phyloP scores from a whole-genome alignment of 257 asterid species.

The Marsdenia floribunda region DNA sequence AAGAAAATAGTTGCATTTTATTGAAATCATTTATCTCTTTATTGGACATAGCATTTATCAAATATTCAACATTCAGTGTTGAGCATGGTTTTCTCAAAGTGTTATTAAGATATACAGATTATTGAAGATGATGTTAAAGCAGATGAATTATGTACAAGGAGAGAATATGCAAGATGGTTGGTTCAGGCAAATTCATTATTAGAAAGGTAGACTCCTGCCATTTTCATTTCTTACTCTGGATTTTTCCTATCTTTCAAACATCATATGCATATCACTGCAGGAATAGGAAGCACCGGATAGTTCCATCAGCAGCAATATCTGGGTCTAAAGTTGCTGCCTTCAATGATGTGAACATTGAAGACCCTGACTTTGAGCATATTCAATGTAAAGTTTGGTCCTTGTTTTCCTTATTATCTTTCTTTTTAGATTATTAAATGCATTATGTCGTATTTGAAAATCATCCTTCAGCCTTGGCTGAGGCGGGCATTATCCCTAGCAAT shows the following conservation, averaged over 20 bases:
- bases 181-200: slow-evolving; percentile 54
- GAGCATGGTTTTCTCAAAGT: slow-evolving; percentile 27
- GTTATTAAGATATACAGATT: slow-evolving; percentile 54
- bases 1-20: background rate
- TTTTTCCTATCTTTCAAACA: slow-evolving; percentile 12
- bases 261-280: slow-evolving; percentile 36
- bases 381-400: slow-evolving; percentile 52
- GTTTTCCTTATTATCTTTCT: slow-evolving; percentile 9
- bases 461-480: slow-evolving; percentile 74
- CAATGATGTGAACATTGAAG: slow-evolving; percentile 63
- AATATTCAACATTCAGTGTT: slow-evolving; percentile 14
- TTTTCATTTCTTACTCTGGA: background rate
- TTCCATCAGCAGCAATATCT: slow-evolving; percentile 61
- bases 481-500: slow-evolving; percentile 81
- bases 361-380: slow-evolving; percentile 74
- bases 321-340: slow-evolving; percentile 69
- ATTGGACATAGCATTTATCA: background rate
- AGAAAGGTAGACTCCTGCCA: slow-evolving; percentile 53
- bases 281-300: slow-evolving; percentile 49
- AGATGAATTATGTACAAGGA: slow-evolving; percentile 77
- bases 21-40: background rate
- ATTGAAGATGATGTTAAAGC: slow-evolving; percentile 68
- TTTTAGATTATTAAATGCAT: slow-evolving; percentile 9
- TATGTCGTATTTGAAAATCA: slow-evolving; percentile 16
- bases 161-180: slow-evolving; percentile 93